Percentiles rank a stretch among this genome's conserved stretches.
Conservation (phyloP, 2,329 filamentous ascomycete species). For the Salinomyces thailandicus region DNA sequence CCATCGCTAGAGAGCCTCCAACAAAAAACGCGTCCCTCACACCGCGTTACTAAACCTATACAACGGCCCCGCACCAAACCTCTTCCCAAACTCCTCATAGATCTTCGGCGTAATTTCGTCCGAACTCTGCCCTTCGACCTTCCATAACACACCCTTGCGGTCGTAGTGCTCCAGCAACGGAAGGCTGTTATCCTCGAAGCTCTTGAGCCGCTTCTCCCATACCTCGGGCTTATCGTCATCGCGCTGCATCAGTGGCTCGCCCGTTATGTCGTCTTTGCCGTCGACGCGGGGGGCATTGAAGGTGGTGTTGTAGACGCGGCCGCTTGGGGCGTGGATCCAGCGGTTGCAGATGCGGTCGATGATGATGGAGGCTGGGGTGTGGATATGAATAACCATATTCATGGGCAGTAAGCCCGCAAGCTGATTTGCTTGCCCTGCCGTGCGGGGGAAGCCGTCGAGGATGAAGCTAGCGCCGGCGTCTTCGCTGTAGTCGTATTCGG, state of each 20-base stretch:
- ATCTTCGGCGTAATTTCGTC: constrained; percentile 94
- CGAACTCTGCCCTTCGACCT: constrained; percentile 77
- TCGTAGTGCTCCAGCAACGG: constrained; percentile 85
- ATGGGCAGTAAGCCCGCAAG: constrained; percentile 81
- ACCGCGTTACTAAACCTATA: neutral
- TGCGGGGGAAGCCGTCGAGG: constrained; percentile 92
- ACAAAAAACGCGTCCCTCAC: too few relatives aligned
- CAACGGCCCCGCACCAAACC: constrained; percentile 43
- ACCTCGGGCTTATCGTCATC: constrained; percentile 79
- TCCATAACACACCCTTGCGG: constrained; percentile 70
- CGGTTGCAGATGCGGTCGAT: constrained; percentile 81
- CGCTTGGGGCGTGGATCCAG: constrained; percentile 87
- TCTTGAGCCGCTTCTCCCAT: constrained; percentile 67
- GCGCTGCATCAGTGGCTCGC: constrained; percentile 71
- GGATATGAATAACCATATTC: constrained; percentile 80
- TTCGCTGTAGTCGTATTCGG: constrained; percentile 45
- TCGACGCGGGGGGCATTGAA: constrained; percentile 77
- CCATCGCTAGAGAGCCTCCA: too few relatives aligned
- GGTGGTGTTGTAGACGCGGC: constrained; percentile 86
- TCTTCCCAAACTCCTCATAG: constrained; percentile 66
- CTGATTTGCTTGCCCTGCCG: constrained; percentile 63
- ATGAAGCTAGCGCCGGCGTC: constrained; percentile 79
- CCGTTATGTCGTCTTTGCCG: constrained; percentile 82
- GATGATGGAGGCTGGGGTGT: constrained; percentile 77
- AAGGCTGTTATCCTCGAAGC: constrained; percentile 79